Conservation (phyloP, 1,139 yeast genomes). For the Geotrichum restrictum region DNA sequence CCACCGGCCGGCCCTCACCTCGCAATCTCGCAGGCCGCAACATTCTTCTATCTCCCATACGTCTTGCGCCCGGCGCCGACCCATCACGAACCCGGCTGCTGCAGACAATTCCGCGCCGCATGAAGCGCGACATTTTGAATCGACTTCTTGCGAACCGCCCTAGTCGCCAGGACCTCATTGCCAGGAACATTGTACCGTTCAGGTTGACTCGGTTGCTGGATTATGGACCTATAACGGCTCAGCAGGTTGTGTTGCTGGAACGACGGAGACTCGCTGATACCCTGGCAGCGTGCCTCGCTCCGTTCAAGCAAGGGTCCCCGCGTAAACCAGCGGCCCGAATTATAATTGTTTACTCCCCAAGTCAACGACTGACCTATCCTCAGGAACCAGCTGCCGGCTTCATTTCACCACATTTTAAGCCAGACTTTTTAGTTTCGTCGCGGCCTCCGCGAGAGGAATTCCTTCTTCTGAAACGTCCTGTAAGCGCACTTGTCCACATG, state of each 20-base stretch:
- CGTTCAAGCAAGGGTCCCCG: slow-evolving; percentile 9
- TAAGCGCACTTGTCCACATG: slow-evolving; percentile 30
- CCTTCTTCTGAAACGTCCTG: slow-evolving; percentile 21
- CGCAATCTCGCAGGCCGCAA: slow-evolving; percentile 29
- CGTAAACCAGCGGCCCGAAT: slow-evolving; percentile 6
- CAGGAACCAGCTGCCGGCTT: too few relatives aligned
- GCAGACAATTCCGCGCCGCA: slow-evolving; percentile 28
- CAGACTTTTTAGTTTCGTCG: neutral
- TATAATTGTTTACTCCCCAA: neutral
- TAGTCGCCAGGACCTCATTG: slow-evolving; percentile 27
- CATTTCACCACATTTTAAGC: neutral
- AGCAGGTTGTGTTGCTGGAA: slow-evolving; percentile 25
- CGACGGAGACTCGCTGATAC: slow-evolving; percentile 27
- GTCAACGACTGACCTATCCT: too few relatives aligned
- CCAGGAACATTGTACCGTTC: slow-evolving; percentile 26
- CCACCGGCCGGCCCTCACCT: slow-evolving; percentile 28
- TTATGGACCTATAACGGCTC: slow-evolving; percentile 9
- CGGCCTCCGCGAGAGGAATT: neutral
- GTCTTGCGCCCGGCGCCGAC: slow-evolving; percentile 30
- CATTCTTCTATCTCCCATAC: slow-evolving; percentile 28
- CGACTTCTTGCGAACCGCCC: slow-evolving; percentile 30
- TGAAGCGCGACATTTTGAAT: slow-evolving; percentile 28
- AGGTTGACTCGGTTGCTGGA: neutral
- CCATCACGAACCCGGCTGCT: slow-evolving; percentile 28
- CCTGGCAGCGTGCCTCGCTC: slow-evolving; percentile 12